Evolutionary conservation across 2,329 filamentous ascomycete genomes (phyloP).

Genomic region (Trichoderma lentiforme): DNA sequence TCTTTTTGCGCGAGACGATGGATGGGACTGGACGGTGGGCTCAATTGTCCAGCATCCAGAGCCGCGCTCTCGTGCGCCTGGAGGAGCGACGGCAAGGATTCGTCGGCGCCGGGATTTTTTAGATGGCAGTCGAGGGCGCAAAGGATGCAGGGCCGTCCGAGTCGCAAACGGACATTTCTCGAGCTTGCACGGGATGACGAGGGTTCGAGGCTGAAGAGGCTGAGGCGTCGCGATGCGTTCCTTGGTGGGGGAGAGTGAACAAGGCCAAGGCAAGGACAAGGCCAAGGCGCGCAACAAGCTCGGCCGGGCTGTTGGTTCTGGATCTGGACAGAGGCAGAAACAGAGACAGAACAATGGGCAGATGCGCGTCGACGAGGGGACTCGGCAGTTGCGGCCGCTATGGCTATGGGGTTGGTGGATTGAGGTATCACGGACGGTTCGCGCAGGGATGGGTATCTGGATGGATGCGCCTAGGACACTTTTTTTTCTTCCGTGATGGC

Average conservation of each 20-base stretch:
- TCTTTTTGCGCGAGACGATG: conserved; percentile 17
- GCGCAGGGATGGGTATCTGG: conserved; percentile 9
- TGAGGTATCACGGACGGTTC: background rate
- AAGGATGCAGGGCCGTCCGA: conserved; percentile 20
- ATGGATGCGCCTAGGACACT: conserved; percentile 19
- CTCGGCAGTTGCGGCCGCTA: background rate
- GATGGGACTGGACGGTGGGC: background rate
- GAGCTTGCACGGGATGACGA: conserved; percentile 19
- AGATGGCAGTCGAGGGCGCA: conserved; percentile 19
- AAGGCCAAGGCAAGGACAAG: background rate
- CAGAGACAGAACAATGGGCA: background rate
- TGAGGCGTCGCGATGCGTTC: conserved; percentile 18
- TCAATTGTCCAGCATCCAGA: conserved; percentile 15
- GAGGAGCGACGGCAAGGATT: conserved; percentile 8
- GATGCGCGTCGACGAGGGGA: conserved; percentile 18
- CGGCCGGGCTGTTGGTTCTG: no score
- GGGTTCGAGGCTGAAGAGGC: conserved; percentile 14
- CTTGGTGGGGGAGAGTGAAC: conserved; percentile 1
- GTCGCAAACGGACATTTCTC: conserved; percentile 28
- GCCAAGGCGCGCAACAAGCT: conserved; percentile 15
- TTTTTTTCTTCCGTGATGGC: conserved; percentile 18
- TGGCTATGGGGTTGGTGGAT: background rate
- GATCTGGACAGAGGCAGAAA: no score
- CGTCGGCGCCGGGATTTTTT: background rate
- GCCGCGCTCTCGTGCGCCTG: conserved; percentile 14